Base-by-base conservation (phyloP, 805 yeast genomes). In the Kodamaea restingae region DNA sequence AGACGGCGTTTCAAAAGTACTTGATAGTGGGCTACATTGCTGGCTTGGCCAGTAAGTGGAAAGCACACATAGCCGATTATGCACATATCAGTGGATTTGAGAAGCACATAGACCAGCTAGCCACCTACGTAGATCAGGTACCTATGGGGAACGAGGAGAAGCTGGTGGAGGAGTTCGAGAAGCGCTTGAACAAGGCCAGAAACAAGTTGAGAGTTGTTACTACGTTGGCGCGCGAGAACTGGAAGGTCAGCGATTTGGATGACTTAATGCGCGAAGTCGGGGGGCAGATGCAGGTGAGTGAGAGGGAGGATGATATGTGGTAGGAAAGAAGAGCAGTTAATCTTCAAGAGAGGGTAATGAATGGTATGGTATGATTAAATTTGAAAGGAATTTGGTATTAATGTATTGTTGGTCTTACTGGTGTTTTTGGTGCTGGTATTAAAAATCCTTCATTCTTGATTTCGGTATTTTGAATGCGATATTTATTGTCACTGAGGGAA, bases 1-100 rank as follows among this genome's bases (percentile, higher is more conserved):
- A 84, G 54, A 80, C 84, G 0, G 88, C 87, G 0, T 83, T 78
- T 50, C 93, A 84, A 57, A 61, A 85, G 42, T 81, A 76, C 50
- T 48, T 86, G 2, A 54, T 85, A 0, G 55, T 88, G 1, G 97
- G 97, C 0, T 80, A 84, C 40, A 67, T 83, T 28, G 55, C 70
- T 40, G 80, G 84, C 12, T 50, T 81, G 29, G 54, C 75, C 15
- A 58, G 61, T 11, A 54, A 60, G 6, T 61, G 80, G 70, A 36
- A 52, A 14, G 25, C 36, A 7, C 41, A 55, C 20, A 18, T 51
- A 2, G 42, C 31, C 7, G 22, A 44, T 2, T 58, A 60, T 37
- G 9, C 14, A 7, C 44, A 37, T n/a, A 41, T 39, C 12, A 41
- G 47, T 15, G 33, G 54, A 2, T 24, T 63, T 17, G 40, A 37